Percentiles rank a stretch among this genome's conserved stretches.
phyloP scores from a whole-genome alignment of 805 yeast genomes.

The Ogataea populi-albae region DNA sequence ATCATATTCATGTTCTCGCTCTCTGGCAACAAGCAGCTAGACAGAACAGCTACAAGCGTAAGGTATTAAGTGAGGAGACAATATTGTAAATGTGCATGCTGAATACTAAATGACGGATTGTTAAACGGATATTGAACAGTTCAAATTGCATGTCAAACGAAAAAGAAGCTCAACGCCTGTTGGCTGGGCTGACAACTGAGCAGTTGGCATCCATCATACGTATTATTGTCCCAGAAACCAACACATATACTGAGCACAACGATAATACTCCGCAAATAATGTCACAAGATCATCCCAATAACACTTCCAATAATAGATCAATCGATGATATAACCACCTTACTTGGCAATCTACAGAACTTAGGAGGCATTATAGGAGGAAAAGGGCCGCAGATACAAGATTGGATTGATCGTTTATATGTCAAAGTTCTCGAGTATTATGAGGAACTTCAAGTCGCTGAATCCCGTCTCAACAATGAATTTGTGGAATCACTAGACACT shows the following conservation, averaged over 20 bases:
- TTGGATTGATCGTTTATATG: slow-evolving; percentile 13
- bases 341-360: slow-evolving; percentile 13
- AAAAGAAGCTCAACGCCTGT: slow-evolving; percentile 4
- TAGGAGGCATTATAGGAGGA: slow-evolving; percentile 13
- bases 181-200: slow-evolving; percentile 10
- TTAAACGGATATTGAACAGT: slow-evolving; percentile 1
- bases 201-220: slow-evolving; percentile 13
- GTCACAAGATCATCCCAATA: neutral
- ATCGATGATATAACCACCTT: slow-evolving; percentile 9
- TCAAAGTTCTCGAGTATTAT: slow-evolving; percentile 5
- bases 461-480: slow-evolving; percentile 19
- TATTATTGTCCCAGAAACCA: slow-evolving; percentile 7
- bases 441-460: slow-evolving; percentile 15
- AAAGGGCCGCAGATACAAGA: slow-evolving; percentile 9
- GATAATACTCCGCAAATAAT: slow-evolving; percentile 1
- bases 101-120: too few relatives aligned
- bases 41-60: too few relatives aligned
- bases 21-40: too few relatives aligned
- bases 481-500: slow-evolving; percentile 26
- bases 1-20: too few relatives aligned
- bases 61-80: too few relatives aligned
- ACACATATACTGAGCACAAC: neutral
- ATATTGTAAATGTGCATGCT: too few relatives aligned
- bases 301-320: too few relatives aligned
- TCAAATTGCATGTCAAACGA: slow-evolving; percentile 2